phyloP scores from a whole-genome alignment of 768 basidiomycete species.

The Boletus reticulatus region DNA sequence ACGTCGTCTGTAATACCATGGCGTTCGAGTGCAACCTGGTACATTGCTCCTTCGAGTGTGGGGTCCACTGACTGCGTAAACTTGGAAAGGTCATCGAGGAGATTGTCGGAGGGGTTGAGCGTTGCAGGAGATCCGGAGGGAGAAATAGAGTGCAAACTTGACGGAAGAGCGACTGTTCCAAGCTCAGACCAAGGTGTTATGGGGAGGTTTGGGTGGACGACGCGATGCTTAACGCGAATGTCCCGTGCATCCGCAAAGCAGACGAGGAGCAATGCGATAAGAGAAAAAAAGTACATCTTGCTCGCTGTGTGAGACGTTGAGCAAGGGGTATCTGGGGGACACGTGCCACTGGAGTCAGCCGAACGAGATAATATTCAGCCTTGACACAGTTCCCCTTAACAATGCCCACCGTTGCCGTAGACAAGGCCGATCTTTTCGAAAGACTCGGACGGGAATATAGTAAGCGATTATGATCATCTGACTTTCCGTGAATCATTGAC shows the following conservation, averaged over 20 bases:
- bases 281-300: constrained; percentile 7
- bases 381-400: constrained; percentile 1
- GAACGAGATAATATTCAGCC: neutral
- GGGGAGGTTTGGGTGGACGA: constrained; percentile 32
- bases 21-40: constrained; percentile 67
- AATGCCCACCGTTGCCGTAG: constrained; percentile 95
- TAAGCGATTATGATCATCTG: constrained; percentile 33
- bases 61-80: constrained; percentile 40
- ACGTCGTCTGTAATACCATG: constrained; percentile 39
- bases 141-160: constrained; percentile 31
- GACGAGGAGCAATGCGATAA: constrained; percentile 14
- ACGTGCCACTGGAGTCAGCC: neutral
- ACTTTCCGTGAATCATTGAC: constrained; percentile 10
- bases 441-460: constrained; percentile 82
- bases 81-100: constrained; percentile 46
- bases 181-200: constrained; percentile 24
- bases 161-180: constrained; percentile 25
- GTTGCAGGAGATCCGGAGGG: constrained; percentile 31
- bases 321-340: constrained; percentile 21
- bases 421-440: constrained; percentile 93
- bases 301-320: constrained; percentile 6
- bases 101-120: constrained; percentile 40
- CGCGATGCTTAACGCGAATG: constrained; percentile 27
- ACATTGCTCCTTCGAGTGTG: constrained; percentile 46
- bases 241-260: constrained; percentile 10